phyloP scores from a whole-genome alignment of 116 monocot species.

The Phalaenopsis hybrid region DNA sequence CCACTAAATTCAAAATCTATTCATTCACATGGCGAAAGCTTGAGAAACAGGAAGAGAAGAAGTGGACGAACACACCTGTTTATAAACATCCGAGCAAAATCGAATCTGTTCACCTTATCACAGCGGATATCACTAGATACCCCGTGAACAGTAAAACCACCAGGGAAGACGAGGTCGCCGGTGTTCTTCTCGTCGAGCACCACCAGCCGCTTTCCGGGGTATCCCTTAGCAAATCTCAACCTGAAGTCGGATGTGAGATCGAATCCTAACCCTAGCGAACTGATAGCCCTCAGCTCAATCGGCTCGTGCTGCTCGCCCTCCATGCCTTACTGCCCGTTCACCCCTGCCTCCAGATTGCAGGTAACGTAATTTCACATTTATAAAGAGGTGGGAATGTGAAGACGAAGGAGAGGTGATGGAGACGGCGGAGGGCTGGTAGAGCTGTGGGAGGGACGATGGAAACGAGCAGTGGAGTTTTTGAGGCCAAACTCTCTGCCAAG shows the following conservation, averaged over 20 bases:
- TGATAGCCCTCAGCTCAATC: slow-evolving; percentile 41
- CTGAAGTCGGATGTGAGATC: slow-evolving; percentile 78
- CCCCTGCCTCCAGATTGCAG: background rate
- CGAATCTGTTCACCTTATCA: slow-evolving; percentile 73
- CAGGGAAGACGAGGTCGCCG: slow-evolving; percentile 53
- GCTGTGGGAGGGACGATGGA: too few species aligned
- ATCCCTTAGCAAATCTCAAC: slow-evolving; percentile 59
- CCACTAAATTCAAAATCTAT: too few species aligned
- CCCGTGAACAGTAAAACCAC: slow-evolving; percentile 29
- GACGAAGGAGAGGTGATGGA: background rate
- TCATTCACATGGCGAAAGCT: too few species aligned
- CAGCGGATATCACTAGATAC: slow-evolving; percentile 60
- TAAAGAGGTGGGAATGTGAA: background rate
- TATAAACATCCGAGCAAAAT: slow-evolving; percentile 78
- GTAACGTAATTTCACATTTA: background rate
- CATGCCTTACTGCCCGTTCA: slow-evolving; percentile 1
- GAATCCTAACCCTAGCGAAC: slow-evolving; percentile 73
- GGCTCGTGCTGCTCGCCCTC: slow-evolving; percentile 7
- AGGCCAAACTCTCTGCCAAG: too few species aligned
- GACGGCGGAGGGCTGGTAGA: background rate
- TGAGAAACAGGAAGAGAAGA: too few species aligned
- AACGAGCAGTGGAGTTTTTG: too few species aligned
- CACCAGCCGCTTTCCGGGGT: slow-evolving; percentile 41
- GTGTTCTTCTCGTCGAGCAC: slow-evolving; percentile 40
- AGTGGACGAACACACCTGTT: slow-evolving; percentile 26